These are phyloP conservation scores for Hemisphaericaspora xylanilytica DNA, from an alignment of 1,139 yeast species.

Conservation along the genomic window DNA sequence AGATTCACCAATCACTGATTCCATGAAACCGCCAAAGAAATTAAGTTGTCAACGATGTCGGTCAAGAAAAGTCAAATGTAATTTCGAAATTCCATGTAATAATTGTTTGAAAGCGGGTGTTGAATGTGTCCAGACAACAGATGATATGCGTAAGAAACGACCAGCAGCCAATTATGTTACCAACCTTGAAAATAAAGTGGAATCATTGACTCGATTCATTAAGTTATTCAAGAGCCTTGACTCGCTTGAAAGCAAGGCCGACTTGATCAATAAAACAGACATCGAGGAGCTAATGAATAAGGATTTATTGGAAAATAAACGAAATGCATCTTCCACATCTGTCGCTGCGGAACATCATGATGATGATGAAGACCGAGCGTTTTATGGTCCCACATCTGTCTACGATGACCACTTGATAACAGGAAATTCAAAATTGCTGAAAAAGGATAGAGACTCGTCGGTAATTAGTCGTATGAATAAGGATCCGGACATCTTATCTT, in stretches of 20 bases:
- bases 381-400: conserved; percentile 54
- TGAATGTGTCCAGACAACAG: conserved; percentile 49
- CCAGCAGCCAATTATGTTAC: conserved; percentile 51
- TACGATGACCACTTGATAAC: conserved; percentile 35
- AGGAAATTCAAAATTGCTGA: conserved; percentile 18
- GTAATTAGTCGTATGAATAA: conserved; percentile 23
- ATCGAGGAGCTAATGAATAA: conserved; percentile 15
- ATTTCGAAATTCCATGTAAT: conserved; percentile 49
- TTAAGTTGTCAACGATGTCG: conserved; percentile 50
- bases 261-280: conserved; percentile 20
- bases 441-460: conserved; percentile 22
- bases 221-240: conserved; percentile 22
- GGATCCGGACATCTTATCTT: conserved; percentile 45
- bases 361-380: conserved; percentile 26
- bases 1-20: conserved; percentile 1
- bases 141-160: conserved; percentile 53
- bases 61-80: conserved; percentile 53
- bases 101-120: conserved; percentile 44
- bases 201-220: conserved; percentile 24
- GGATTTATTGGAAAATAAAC: conserved; percentile 3
- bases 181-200: conserved; percentile 31
- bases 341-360: conserved; percentile 14
- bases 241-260: conserved; percentile 21
- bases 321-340: background rate
- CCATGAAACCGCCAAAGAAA: conserved; percentile 7